phyloP scores from a whole-genome alignment of 2,329 filamentous ascomycete species.

The Macroventuria anomochaeta region DNA sequence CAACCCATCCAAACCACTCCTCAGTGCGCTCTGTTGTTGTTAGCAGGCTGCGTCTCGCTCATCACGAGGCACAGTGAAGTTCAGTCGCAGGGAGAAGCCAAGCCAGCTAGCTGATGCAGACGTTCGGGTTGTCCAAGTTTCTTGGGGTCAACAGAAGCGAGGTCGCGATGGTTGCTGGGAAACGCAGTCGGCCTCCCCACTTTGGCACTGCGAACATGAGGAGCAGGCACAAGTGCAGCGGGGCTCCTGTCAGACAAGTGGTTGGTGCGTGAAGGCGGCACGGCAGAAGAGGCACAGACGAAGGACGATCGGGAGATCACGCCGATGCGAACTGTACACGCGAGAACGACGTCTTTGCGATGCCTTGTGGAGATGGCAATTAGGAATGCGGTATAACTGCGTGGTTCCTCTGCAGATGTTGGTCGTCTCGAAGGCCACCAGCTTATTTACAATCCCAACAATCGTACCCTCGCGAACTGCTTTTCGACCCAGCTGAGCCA shows the following conservation, averaged over 20 bases:
- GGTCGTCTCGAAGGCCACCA: neutral
- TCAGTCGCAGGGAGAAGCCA: neutral
- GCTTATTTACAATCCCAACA: neutral
- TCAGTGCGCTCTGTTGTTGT: too few relatives aligned
- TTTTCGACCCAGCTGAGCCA: neutral
- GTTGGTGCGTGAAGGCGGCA: constrained; percentile 14
- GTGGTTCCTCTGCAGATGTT: neutral
- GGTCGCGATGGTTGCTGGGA: constrained; percentile 17
- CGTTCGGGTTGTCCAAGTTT: constrained; percentile 4
- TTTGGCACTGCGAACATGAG: constrained; percentile 15
- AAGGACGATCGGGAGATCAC: constrained; percentile 16
- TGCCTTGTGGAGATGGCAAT: constrained; percentile 6
- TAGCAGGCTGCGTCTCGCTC: neutral
- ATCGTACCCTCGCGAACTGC: neutral
- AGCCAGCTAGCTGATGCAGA: constrained; percentile 2
- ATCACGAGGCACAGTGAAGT: neutral
- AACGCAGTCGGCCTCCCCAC: constrained; percentile 11
- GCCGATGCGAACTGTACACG: constrained; percentile 16
- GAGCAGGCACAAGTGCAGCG: constrained; percentile 8
- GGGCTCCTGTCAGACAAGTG: constrained; percentile 11
- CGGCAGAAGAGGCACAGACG: constrained; percentile 13
- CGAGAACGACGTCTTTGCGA: constrained; percentile 2
- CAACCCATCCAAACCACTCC: too few relatives aligned
- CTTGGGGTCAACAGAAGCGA: constrained; percentile 12
- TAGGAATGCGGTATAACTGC: neutral